Evolutionary conservation across 2,329 filamentous ascomycete species (phyloP).

Genomic region (Colletotrichum sp.): DNA sequence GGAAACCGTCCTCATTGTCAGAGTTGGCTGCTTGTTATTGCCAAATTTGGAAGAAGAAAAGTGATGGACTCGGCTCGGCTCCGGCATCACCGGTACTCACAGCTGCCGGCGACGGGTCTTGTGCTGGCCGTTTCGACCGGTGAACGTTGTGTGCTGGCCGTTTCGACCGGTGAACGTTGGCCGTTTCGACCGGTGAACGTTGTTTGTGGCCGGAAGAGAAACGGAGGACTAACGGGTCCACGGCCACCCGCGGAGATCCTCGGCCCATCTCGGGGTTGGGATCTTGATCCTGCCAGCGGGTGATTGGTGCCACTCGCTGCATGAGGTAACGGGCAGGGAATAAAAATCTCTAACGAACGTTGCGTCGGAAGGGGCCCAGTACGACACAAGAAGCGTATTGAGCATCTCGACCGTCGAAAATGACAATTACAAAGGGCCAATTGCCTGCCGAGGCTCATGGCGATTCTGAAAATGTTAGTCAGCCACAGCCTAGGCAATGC

Average conservation of each 20-base stretch:
- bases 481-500: not conserved
- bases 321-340: constrained; percentile 5
- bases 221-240: not conserved
- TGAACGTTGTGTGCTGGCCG: not conserved
- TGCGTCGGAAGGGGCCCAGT: not conserved
- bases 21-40: not conserved
- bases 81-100: not conserved
- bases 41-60: not conserved
- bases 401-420: not conserved
- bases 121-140: not conserved
- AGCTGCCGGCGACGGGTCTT: not conserved
- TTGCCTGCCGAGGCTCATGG: not conserved
- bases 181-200: constrained; percentile 12
- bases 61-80: not conserved
- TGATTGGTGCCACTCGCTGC: not conserved
- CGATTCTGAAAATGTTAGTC: not conserved
- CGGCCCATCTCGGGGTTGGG: constrained; percentile 6
- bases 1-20: not conserved
- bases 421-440: not conserved
- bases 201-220: not conserved
- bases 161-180: not conserved
- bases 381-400: not conserved
- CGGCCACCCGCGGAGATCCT: not conserved
- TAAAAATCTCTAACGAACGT: not conserved
- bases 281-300: not conserved